Evolutionary conservation across 495 filamentous ascomycete species (phyloP), one percentile per base, ranked within the genome.

Genomic region (Letharia lupina): DNA sequence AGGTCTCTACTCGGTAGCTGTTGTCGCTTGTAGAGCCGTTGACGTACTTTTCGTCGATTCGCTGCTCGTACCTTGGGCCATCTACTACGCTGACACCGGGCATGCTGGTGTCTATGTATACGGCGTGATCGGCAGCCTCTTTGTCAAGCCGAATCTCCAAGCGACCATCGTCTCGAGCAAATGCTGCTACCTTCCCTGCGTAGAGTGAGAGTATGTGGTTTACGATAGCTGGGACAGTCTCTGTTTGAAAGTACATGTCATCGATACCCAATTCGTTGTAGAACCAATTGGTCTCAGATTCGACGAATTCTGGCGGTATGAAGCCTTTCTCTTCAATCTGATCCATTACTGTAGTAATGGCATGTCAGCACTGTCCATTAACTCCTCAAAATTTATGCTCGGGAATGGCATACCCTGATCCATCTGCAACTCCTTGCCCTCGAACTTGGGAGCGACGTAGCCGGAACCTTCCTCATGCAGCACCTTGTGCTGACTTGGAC

Each of bases 201-300:
- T 98, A 98, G 41, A 98, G 83, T 18, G 93, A 97, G 60, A 92
- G 93, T 68, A 98, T 91, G 73, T 96, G 89, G 72, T 89, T 96
- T 66, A 91, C 89, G 68, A 98, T 93, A 60, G 89, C 90, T 52
- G 92, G 89, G 35, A 87, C 88, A 4, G 84, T 83, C 78, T 98
- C 94, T 45, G 91, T 90, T 74, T 96, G 89, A 81, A 98, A 98
- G 78, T 98, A 98, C 79, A 96, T 93, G 77, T 98, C 94, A 76
- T 98, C 94, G 72, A 98, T 98, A 62, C 94, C 95, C 18, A 98
- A 83, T 74, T 92, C 89, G 70, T 94, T 89, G 79, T 98, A 98
- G 82, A 98, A 98, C 95, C 94, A 98, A 23, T 83, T 82, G 41
- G 91, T 90, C 77, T 98, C 91, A 4, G 86, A 83, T 65, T 92